Evolutionary conservation across 83 land plant species (phyloP).

Genomic region (Picea abies): DNA sequence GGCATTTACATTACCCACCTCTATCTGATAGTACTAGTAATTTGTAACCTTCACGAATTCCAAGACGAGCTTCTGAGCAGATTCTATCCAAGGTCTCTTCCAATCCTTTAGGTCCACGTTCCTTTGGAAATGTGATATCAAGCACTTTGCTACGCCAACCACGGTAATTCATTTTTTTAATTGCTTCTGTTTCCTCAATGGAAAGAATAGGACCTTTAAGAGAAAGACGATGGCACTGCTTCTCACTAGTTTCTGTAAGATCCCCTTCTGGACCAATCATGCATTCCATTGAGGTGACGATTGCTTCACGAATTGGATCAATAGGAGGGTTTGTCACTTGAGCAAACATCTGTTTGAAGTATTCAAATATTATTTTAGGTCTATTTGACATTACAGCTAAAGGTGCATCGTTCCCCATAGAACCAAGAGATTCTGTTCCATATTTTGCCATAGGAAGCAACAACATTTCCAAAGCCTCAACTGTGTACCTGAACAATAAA

Average conservation of each 20-base stretch:
- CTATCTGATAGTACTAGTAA: conserved; percentile 90
- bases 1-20: conserved; percentile 46
- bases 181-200: conserved; percentile 86
- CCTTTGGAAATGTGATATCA: conserved; percentile 82
- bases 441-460: no score
- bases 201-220: conserved; percentile 88
- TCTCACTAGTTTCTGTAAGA: conserved; percentile 88
- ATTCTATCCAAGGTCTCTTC: conserved; percentile 91
- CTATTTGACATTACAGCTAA: conserved; percentile 93
- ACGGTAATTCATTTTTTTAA: conserved; percentile 86
- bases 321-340: conserved; percentile 99
- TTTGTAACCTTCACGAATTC: conserved; percentile 86
- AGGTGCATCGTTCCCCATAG: conserved; percentile 58
- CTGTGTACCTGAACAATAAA: conserved; percentile 70
- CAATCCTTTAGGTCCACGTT: conserved; percentile 77
- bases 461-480: conserved; percentile 53
- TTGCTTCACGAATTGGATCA: conserved; percentile 95
- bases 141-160: conserved; percentile 94
- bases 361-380: conserved; percentile 89
- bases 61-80: conserved; percentile 81
- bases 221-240: conserved; percentile 89
- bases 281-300: conserved; percentile 97
- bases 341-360: conserved; percentile 99
- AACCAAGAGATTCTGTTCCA: no score
- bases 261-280: conserved; percentile 99